These are phyloP conservation scores for Pulveroboletus sp. DNA, from an alignment of 768 basidiomycete genomes.

Conservation along the genomic window DNA sequence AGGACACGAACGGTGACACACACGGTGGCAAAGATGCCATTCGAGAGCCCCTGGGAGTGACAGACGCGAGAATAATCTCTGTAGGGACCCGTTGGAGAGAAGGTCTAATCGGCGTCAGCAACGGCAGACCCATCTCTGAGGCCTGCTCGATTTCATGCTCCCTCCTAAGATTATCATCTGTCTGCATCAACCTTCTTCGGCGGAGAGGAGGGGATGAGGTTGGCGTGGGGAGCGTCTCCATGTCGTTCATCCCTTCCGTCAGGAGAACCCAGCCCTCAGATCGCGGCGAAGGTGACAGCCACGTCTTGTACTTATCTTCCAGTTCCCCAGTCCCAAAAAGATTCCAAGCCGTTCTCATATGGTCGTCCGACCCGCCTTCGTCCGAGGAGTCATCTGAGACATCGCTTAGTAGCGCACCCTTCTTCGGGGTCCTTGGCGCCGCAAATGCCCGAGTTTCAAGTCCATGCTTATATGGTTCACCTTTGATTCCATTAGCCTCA, in stretches of 20 bases:
- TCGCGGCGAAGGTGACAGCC: conserved; percentile 17
- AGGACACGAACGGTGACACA: conserved; percentile 17
- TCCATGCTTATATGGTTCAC: neutral
- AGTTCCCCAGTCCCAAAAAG: conserved; percentile 48
- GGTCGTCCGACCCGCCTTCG: conserved; percentile 44
- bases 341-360: conserved; percentile 52
- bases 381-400: conserved; percentile 44
- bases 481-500: conserved; percentile 13
- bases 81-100: neutral
- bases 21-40: conserved; percentile 3
- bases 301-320: conserved; percentile 7
- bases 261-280: conserved; percentile 1
- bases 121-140: neutral
- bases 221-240: conserved; percentile 22
- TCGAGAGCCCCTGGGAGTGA: neutral
- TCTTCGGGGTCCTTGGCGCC: neutral
- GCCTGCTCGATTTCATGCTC: conserved; percentile 1
- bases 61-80: conserved; percentile 1
- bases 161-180: conserved; percentile 4
- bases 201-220: conserved; percentile 19
- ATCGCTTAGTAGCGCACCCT: conserved; percentile 29
- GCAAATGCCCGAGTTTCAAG: neutral
- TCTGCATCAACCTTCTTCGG: neutral
- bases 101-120: neutral
- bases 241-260: neutral